phyloP scores from a whole-genome alignment of 1,284 basidiomycete genomes.

The Pyrrhoderma lamaoense region DNA sequence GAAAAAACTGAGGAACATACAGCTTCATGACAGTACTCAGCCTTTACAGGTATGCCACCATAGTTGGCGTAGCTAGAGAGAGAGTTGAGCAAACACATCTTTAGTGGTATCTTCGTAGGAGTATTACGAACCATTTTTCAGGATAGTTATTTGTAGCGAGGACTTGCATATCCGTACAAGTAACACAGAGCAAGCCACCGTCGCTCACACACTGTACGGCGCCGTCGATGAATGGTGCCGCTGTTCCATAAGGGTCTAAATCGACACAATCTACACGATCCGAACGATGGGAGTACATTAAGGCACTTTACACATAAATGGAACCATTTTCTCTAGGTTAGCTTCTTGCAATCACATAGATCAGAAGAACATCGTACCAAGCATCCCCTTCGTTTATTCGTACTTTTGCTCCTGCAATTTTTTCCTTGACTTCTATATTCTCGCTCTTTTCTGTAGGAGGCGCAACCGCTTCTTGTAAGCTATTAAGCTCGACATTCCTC shows the following conservation, averaged over 20 bases:
- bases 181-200: conserved; percentile 88
- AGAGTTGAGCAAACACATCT: not conserved
- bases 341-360: no score
- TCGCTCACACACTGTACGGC: conserved; percentile 89
- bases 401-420: conserved; percentile 33
- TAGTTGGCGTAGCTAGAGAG: conserved; percentile 82
- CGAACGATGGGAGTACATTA: conserved; percentile 88
- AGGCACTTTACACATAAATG: conserved; percentile 57
- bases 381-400: conserved; percentile 87
- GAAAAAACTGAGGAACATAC: conserved; percentile 35
- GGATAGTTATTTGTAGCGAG: conserved; percentile 92
- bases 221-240: conserved; percentile 94
- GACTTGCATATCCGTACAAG: conserved; percentile 94
- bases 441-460: not conserved
- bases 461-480: conserved; percentile 37
- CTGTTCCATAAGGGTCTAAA: conserved; percentile 96
- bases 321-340: no score
- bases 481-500: conserved; percentile 86
- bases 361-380: conserved; percentile 46
- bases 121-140: conserved; percentile 79
- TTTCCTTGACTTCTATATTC: not conserved
- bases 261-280: conserved; percentile 90
- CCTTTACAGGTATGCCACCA: conserved; percentile 86
- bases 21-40: conserved; percentile 92
- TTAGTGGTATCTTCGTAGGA: not conserved